These are phyloP conservation scores for Hericium rajendrae DNA, from an alignment of 768 basidiomycete genomes.

Conservation along the genomic window DNA sequence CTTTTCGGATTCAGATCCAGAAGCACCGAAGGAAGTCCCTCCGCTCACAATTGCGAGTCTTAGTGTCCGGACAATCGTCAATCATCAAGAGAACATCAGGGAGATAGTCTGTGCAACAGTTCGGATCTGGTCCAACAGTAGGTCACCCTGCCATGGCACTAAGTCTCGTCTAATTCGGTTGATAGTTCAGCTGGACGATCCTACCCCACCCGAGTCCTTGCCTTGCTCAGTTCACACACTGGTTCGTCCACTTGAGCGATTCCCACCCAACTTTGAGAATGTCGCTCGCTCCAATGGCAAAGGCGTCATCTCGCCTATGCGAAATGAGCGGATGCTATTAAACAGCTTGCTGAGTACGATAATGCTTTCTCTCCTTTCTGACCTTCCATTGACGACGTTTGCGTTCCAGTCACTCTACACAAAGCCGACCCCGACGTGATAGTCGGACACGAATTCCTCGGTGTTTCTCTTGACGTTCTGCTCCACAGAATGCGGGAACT, in stretches of 20 bases:
- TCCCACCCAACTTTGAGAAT: conserved; percentile 77
- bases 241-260: conserved; percentile 80
- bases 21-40: conserved; percentile 71
- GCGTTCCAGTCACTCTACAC: conserved; percentile 49
- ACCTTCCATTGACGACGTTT: background rate
- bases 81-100: conserved; percentile 88
- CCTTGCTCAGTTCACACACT: conserved; percentile 80
- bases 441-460: conserved; percentile 90
- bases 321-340: conserved; percentile 79
- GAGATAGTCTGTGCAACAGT: conserved; percentile 84
- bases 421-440: conserved; percentile 91
- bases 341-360: conserved; percentile 62
- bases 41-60: conserved; percentile 88
- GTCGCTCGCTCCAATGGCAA: conserved; percentile 54
- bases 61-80: conserved; percentile 82
- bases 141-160: conserved; percentile 12
- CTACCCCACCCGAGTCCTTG: conserved; percentile 80
- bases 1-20: conserved; percentile 58
- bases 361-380: conserved; percentile 6
- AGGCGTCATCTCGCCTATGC: conserved; percentile 62
- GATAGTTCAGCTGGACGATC: conserved; percentile 81
- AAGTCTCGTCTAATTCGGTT: background rate
- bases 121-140: conserved; percentile 73
- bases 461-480: conserved; percentile 82
- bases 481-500: conserved; percentile 86